These are phyloP conservation scores for Leccinum broughii DNA, from an alignment of 768 basidiomycete species.

Conservation along the genomic window DNA sequence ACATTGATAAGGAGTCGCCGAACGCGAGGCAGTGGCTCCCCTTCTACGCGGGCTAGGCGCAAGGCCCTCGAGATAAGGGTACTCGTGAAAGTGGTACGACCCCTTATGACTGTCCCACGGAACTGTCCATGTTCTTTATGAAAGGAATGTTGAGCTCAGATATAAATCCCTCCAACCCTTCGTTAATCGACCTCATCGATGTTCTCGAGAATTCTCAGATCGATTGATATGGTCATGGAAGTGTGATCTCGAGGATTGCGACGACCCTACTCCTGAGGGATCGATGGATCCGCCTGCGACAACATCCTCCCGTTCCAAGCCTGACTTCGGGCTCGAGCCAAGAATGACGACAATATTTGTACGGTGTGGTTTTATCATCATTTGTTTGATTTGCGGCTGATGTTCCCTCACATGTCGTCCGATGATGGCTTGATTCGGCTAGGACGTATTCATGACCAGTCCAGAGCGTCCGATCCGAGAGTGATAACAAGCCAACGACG, in stretches of 20 bases:
- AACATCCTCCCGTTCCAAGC: background rate
- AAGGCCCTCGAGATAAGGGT: background rate
- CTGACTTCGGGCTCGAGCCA: background rate
- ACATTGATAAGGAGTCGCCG: background rate
- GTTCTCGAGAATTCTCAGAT: background rate
- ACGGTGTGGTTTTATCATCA: background rate
- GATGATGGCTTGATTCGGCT: background rate
- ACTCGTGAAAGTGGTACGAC: background rate
- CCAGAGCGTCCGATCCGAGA: background rate
- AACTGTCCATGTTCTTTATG: background rate
- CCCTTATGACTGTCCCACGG: background rate
- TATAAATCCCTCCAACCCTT: background rate
- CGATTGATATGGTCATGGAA: background rate
- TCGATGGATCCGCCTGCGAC: background rate
- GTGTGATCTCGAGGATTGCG: too few species aligned
- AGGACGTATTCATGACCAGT: background rate
- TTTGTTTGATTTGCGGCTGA: background rate
- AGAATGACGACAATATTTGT: background rate
- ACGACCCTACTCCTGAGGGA: too few species aligned
- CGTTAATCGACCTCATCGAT: background rate
- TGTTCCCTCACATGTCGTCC: background rate
- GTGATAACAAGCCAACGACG: background rate
- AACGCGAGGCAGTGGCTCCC: background rate
- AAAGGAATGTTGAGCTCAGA: background rate
- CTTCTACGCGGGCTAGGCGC: background rate